Percentiles rank a stretch among this genome's conserved stretches.
phyloP scores from a whole-genome alignment of 768 basidiomycete genomes.

The Mycena leptocephala region DNA sequence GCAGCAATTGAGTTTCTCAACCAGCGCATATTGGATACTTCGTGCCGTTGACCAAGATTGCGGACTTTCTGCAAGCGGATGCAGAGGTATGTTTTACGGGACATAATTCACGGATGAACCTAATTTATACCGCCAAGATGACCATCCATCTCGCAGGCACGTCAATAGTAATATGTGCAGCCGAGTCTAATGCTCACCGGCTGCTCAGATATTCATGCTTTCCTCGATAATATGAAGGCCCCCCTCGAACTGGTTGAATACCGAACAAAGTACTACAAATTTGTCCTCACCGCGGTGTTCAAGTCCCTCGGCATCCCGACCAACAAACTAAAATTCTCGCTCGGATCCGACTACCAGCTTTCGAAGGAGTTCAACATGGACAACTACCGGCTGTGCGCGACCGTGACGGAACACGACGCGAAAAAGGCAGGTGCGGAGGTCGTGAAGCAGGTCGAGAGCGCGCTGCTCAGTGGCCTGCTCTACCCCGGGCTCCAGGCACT shows the following conservation, averaged over 20 bases:
- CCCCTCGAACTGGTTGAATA: slow-evolving; percentile 92
- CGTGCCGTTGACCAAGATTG: slow-evolving; percentile 94
- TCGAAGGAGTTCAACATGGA: slow-evolving; percentile 94
- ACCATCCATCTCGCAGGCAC: slow-evolving; percentile 18
- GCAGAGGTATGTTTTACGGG: slow-evolving; percentile 53
- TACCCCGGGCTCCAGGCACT: slow-evolving; percentile 98
- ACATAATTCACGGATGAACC: slow-evolving; percentile 23
- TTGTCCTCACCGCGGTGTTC: slow-evolving; percentile 87
- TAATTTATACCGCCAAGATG: slow-evolving; percentile 10
- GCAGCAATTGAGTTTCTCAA: slow-evolving; percentile 19
- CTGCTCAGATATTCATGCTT: slow-evolving; percentile 90
- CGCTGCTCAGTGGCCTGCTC: slow-evolving; percentile 90
- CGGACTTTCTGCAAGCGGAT: slow-evolving; percentile 94
- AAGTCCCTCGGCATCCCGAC: slow-evolving; percentile 92
- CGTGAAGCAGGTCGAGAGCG: slow-evolving; percentile 96
- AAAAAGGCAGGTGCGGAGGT: slow-evolving; percentile 99
- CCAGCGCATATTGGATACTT: slow-evolving; percentile 98
- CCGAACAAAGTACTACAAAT: slow-evolving; percentile 93
- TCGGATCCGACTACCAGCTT: slow-evolving; percentile 95
- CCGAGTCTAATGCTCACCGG: background rate
- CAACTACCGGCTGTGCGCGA: slow-evolving; percentile 92
- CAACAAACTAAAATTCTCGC: slow-evolving; percentile 85
- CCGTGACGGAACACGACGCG: slow-evolving; percentile 95
- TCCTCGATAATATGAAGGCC: slow-evolving; percentile 97
- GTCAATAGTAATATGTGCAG: background rate